A percentile compares a stretch with the other conserved stretches of the same genome.
phyloP scores from a whole-genome alignment of 2,329 filamentous ascomycete genomes.

The Colletotrichum australisinense region DNA sequence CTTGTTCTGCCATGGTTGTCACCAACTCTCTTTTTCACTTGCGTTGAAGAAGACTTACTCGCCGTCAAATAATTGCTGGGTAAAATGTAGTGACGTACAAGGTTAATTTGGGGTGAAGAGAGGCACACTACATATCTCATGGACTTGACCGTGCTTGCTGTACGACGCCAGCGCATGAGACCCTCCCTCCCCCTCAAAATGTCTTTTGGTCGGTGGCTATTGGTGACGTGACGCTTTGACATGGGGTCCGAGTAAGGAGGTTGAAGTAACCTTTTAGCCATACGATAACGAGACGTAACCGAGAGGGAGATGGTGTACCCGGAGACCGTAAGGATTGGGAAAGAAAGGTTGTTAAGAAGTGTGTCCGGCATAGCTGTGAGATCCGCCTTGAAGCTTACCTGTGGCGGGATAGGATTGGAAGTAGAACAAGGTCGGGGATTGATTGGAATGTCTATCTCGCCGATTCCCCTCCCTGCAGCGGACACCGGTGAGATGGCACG shows the following conservation, averaged over 20 bases:
- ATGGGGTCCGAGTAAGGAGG: neutral
- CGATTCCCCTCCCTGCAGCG: neutral
- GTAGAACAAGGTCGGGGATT: neutral
- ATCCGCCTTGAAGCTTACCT: neutral
- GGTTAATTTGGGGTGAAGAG: neutral
- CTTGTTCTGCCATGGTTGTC: neutral
- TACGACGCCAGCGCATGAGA: conserved; percentile 16
- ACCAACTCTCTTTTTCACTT: neutral
- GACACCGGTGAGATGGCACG: neutral
- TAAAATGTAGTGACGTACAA: neutral
- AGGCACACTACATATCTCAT: conserved; percentile 4
- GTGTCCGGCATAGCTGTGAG: neutral
- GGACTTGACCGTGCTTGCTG: neutral
- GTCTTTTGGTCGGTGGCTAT: neutral
- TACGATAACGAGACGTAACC: neutral
- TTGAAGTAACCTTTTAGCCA: neutral
- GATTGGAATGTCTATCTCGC: neutral
- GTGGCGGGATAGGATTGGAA: no score
- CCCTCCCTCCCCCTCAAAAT: neutral
- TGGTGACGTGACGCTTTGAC: neutral
- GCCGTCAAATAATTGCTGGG: neutral
- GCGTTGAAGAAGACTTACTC: neutral
- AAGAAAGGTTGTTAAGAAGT: neutral
- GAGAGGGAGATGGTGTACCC: neutral
- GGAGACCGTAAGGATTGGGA: neutral